Percentiles rank a stretch among this genome's conserved stretches.
These are phyloP conservation scores for Rhazya stricta DNA, from an alignment of 257 asterid species.

Conservation along the genomic window DNA sequence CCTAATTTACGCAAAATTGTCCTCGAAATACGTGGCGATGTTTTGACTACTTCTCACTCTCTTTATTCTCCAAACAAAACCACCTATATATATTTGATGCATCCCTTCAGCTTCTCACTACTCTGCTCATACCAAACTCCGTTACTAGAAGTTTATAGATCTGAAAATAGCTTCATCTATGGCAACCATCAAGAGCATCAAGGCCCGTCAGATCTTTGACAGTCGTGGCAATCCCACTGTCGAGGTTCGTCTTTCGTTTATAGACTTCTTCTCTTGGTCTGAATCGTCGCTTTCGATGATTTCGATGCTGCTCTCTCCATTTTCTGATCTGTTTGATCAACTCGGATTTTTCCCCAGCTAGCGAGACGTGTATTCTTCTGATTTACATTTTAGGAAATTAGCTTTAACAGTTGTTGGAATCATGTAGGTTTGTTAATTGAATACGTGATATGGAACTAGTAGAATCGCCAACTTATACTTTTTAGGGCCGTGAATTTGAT, in stretches of 20 bases:
- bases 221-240: conserved; percentile 88
- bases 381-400: not conserved
- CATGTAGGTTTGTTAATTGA: no score
- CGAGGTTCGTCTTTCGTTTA: conserved; percentile 45
- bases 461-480: no score
- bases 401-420: not conserved
- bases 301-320: not conserved
- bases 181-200: conserved; percentile 55
- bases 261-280: not conserved
- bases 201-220: conserved; percentile 89
- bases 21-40: conserved; percentile 28
- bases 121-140: not conserved
- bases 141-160: not conserved
- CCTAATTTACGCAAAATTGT: conserved; percentile 25
- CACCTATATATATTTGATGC: not conserved
- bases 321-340: conserved; percentile 2
- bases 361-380: not conserved
- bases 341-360: not conserved
- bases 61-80: conserved; percentile 2
- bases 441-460: not conserved
- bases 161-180: conserved; percentile 27
- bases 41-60: not conserved
- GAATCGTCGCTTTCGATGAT: not conserved
- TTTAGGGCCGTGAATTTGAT: not conserved
- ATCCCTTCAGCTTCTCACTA: not conserved